Conservation (phyloP, 202 grass and related monocot genomes). For the Bolboschoenoplectus hybrid region DNA sequence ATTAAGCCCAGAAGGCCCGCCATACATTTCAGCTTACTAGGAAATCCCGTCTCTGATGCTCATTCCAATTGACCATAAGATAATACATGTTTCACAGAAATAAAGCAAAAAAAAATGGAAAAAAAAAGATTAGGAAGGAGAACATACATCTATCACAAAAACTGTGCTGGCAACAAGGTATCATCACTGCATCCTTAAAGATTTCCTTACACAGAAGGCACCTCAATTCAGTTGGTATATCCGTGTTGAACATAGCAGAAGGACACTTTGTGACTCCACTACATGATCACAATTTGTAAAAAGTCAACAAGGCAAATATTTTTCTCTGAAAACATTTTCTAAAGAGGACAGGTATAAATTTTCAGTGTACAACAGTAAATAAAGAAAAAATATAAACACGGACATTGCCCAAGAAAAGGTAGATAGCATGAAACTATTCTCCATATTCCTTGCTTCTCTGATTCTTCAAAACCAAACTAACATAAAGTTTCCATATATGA, state of each 20-base stretch:
- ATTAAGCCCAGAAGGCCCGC: slow-evolving; percentile 31
- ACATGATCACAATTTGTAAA: slow-evolving; percentile 34
- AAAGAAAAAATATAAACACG: not conserved
- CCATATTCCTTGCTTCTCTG: not conserved
- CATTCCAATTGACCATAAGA: slow-evolving; percentile 4
- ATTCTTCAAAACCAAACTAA: slow-evolving; percentile 8
- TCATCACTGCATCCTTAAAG: slow-evolving; percentile 54
- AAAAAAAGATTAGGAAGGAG: not conserved
- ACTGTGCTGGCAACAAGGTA: slow-evolving; percentile 61
- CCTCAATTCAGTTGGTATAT: slow-evolving; percentile 50
- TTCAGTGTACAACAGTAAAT: not conserved
- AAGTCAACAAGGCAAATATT: not conserved
- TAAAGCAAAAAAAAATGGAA: slow-evolving; percentile 13
- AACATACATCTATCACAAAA: slow-evolving; percentile 57
- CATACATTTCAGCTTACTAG: slow-evolving; percentile 22
- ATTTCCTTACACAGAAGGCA: slow-evolving; percentile 55
- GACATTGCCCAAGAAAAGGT: not conserved
- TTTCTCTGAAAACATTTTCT: slow-evolving; percentile 9
- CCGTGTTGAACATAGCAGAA: slow-evolving; percentile 33
- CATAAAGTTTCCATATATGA: not conserved
- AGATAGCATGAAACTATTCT: not conserved
- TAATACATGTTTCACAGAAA: slow-evolving; percentile 24
- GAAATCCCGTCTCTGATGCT: not conserved
- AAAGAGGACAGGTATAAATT: not conserved
- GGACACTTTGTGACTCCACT: slow-evolving; percentile 40